Evolutionary conservation across 257 asterid genomes (phyloP).

Genomic region (Orobanche coerulescens): DNA sequence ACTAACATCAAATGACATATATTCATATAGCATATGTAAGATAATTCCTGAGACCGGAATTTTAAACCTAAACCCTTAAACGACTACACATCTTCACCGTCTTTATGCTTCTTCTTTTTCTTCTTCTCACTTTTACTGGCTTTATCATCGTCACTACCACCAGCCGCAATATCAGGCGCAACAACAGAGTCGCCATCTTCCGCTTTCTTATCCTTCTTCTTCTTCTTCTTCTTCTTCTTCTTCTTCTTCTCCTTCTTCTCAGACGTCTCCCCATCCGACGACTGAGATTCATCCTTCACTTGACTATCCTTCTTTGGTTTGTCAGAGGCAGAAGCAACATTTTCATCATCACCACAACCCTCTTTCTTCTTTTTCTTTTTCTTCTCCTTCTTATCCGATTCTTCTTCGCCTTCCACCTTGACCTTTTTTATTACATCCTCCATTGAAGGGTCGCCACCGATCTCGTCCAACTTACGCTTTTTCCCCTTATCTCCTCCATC

Average conservation of each 20-base stretch:
- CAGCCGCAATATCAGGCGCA: no score
- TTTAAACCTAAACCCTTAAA: not conserved
- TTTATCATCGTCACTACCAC: conserved; percentile 27
- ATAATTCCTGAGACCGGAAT: conserved; percentile 17
- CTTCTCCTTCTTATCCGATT: conserved; percentile 23
- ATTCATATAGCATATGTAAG: conserved; percentile 9
- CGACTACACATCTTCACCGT: conserved; percentile 31
- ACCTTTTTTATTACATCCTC: conserved; percentile 46
- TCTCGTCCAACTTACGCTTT: conserved; percentile 48
- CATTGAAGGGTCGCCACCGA: conserved; percentile 37
- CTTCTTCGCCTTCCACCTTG: conserved; percentile 35
- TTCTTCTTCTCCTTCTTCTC: conserved; percentile 55
- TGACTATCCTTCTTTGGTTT: conserved; percentile 27
- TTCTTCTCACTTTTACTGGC: conserved; percentile 54
- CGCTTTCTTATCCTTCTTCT: conserved; percentile 37
- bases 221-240: conserved; percentile 56
- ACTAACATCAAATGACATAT: conserved; percentile 19
- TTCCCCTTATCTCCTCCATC: conserved; percentile 31
- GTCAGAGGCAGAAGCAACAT: conserved; percentile 23
- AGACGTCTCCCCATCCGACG: conserved; percentile 41
- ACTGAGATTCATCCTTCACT: conserved; percentile 27
- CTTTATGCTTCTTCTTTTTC: conserved; percentile 44
- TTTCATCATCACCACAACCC: conserved; percentile 21
- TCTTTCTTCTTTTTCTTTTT: conserved; percentile 46
- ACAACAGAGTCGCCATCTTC: conserved; percentile 42